Evolutionary conservation across 371 early-diverging fungal species (phyloP).

Genomic region (Thermomucor indicae-seudaticae): DNA sequence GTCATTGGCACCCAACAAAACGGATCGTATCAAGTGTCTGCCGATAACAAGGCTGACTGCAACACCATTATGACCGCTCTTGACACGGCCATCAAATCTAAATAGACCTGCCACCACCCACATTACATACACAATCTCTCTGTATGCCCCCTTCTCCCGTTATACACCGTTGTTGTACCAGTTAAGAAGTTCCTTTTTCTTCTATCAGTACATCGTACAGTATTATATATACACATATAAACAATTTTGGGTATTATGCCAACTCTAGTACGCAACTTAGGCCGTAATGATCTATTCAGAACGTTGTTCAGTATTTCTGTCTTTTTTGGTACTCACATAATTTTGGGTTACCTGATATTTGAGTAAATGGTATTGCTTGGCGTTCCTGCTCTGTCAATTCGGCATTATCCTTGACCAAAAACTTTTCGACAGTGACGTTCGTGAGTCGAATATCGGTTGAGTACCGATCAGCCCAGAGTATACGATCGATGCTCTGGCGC

Average conservation of each 20-base stretch:
- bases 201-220: no score
- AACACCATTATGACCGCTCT: constrained; percentile 34
- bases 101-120: constrained; percentile 1
- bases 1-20: constrained; percentile 24
- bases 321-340: background rate
- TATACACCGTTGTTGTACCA: no score
- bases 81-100: constrained; percentile 22
- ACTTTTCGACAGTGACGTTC: constrained; percentile 29
- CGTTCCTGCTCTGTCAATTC: constrained; percentile 1
- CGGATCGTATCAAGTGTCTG: constrained; percentile 32
- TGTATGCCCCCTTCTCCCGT: background rate
- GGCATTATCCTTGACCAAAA: constrained; percentile 21
- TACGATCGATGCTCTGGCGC: constrained; percentile 68
- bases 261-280: constrained; percentile 4
- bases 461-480: constrained; percentile 41
- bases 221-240: no score
- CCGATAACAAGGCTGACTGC: constrained; percentile 30
- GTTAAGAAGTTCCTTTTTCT: no score
- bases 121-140: background rate
- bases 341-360: constrained; percentile 40
- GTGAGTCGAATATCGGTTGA: constrained; percentile 2
- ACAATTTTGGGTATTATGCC: no score
- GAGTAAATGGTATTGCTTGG: constrained; percentile 30
- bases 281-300: constrained; percentile 32
- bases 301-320: background rate